Evolutionary conservation across 768 basidiomycete species (phyloP), one percentile per base, ranked within the genome.

Genomic region (Russula sp.): DNA sequence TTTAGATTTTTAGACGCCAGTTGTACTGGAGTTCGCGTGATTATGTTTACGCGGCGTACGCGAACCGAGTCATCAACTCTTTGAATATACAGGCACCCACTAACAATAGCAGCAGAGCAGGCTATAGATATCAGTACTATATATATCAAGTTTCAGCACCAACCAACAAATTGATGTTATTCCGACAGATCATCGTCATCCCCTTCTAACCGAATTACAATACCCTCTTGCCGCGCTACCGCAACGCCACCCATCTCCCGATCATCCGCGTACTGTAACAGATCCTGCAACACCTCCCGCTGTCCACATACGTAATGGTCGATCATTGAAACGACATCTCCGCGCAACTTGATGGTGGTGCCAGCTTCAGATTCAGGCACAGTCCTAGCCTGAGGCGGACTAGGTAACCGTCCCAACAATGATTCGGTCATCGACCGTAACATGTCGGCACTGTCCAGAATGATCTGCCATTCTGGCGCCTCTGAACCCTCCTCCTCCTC

Each of bases 361-460:
- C 22, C 14, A 24, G n/a, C 18, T n/a, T 22, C 53, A 13, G 3
- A 22, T 3, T 60, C 69, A n/a, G 62, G 62, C 4, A 54, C 63
- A 6, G 54, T 34, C 13, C 1, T 13, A n/a, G n/a, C 20, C 20
- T 9, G 10, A 44, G 20, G n/a, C 44, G 13, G 34, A 28, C 34
- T 49, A 18, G 87, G 86, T 18, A 90, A 76, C 2, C 78, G 79
- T 18, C 79, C 77, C 26, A 84, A 68, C 56, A 86, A 72, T 22
- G 73, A 70, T 60, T 80, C 74, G 4, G 86, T 75, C 90, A 95
- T 94, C 22, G 86, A 84, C 26, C 78, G 78, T 63, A 97, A 72
- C 68, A 80, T 75, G 7, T 80, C 83, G 10, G 89, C 81, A 0
- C 87, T 85, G 48, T 91, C 87, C 46, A 94, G 73, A 66, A 89